Evolutionary conservation across 2,329 filamentous ascomycete species (phyloP).

Genomic region (Dothideomycetes sp.): DNA sequence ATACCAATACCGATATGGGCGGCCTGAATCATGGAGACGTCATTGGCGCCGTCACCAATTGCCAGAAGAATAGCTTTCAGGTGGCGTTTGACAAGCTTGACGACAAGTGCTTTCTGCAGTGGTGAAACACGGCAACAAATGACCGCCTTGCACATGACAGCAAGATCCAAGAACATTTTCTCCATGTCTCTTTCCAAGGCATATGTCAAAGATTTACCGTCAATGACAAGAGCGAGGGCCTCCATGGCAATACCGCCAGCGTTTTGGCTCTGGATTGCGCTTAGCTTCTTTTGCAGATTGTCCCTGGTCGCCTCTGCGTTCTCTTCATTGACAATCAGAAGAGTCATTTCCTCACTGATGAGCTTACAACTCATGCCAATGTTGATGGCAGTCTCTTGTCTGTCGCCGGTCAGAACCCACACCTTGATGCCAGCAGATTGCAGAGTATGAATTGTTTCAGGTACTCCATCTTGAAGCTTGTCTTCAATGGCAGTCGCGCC

Average conservation of each 20-base stretch:
- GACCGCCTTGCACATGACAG: slow-evolving; percentile 95
- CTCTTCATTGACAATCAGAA: slow-evolving; percentile 93
- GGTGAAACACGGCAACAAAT: slow-evolving; percentile 95
- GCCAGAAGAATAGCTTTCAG: slow-evolving; percentile 84
- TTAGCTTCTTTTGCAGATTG: slow-evolving; percentile 86
- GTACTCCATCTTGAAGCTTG: slow-evolving; percentile 90
- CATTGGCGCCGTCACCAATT: slow-evolving; percentile 95
- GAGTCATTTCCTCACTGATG: slow-evolving; percentile 96
- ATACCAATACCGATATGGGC: slow-evolving; percentile 97
- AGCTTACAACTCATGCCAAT: slow-evolving; percentile 99
- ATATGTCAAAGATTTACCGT: slow-evolving; percentile 88
- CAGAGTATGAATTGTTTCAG: slow-evolving; percentile 93
- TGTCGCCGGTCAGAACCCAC: slow-evolving; percentile 94
- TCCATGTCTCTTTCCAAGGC: slow-evolving; percentile 90
- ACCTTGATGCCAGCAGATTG: slow-evolving; percentile 97
- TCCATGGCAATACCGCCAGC: slow-evolving; percentile 70
- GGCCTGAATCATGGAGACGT: slow-evolving; percentile 99
- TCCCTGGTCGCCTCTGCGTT: slow-evolving; percentile 65
- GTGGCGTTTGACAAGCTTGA: slow-evolving; percentile 95
- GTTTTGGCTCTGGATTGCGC: slow-evolving; percentile 76
- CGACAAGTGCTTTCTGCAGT: slow-evolving; percentile 90
- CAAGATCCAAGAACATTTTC: slow-evolving; percentile 84
- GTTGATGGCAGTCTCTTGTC: slow-evolving; percentile 98
- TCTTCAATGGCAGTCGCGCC: slow-evolving; percentile 97
- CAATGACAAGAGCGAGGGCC: slow-evolving; percentile 82